Percentiles rank a stretch among this genome's conserved stretches.
These are phyloP conservation scores for Ceratobasidium papillatum DNA, from an alignment of 1,284 basidiomycete genomes.

Conservation along the genomic window DNA sequence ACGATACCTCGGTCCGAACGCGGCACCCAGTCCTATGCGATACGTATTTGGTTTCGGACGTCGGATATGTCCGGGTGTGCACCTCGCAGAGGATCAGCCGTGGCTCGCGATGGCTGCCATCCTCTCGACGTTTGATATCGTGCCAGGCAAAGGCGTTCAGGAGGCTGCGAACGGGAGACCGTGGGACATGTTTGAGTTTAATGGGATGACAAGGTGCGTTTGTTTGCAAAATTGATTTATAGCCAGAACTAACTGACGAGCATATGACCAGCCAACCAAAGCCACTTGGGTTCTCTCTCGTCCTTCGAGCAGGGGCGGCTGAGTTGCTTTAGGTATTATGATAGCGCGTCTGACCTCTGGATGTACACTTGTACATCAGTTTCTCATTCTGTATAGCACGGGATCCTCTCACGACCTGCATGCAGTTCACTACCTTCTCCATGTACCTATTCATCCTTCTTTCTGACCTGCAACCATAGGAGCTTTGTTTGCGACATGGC, in stretches of 20 bases:
- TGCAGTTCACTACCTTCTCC: neutral
- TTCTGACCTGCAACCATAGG: neutral
- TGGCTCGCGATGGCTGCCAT: slow-evolving; percentile 36
- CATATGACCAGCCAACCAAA: slow-evolving; percentile 29
- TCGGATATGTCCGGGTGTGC: slow-evolving; percentile 29
- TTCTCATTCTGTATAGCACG: neutral
- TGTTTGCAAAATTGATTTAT: neutral
- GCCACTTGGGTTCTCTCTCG: slow-evolving; percentile 17
- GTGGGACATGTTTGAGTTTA: slow-evolving; percentile 40
- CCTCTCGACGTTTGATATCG: slow-evolving; percentile 21
- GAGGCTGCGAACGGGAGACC: neutral
- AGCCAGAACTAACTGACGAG: neutral
- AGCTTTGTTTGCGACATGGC: neutral
- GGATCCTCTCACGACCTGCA: neutral
- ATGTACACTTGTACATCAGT: neutral
- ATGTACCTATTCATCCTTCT: neutral
- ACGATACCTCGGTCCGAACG: slow-evolving; percentile 26
- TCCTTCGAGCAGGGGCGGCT: slow-evolving; percentile 14
- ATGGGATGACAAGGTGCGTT: slow-evolving; percentile 36
- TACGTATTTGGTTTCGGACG: slow-evolving; percentile 32
- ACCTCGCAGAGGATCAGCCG: slow-evolving; percentile 33
- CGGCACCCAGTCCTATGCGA: slow-evolving; percentile 19
- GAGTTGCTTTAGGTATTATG: slow-evolving; percentile 13
- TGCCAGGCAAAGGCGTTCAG: neutral
- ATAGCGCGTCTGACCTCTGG: neutral